phyloP scores from a whole-genome alignment of 805 yeast genomes.

The Metschnikowia dekortorum region DNA sequence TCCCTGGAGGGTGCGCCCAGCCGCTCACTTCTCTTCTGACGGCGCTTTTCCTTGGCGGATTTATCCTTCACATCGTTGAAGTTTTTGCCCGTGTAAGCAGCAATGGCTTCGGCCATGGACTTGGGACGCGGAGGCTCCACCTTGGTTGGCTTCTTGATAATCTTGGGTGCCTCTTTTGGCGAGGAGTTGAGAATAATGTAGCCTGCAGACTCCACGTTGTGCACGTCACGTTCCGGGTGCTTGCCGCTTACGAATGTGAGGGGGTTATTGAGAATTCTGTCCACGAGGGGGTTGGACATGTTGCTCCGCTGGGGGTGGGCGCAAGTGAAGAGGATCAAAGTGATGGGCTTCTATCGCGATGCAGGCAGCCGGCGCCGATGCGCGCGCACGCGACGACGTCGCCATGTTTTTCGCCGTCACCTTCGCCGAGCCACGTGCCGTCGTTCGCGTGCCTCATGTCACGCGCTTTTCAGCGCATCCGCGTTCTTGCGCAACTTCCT shows the following conservation, averaged over 20 bases:
- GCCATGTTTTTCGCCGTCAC: not conserved
- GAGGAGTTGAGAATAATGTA: constrained; percentile 16
- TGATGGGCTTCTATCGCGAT: not conserved
- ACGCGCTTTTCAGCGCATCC: too few relatives aligned
- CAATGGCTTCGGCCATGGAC: constrained; percentile 57
- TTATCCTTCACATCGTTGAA: constrained; percentile 41
- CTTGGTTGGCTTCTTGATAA: constrained; percentile 1
- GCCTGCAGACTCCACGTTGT: constrained; percentile 11
- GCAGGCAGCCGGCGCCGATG: not conserved
- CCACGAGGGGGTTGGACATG: constrained; percentile 51
- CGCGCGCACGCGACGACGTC: not conserved
- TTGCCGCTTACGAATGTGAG: constrained; percentile 60
- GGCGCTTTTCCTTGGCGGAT: constrained; percentile 22
- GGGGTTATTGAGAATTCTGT: constrained; percentile 58
- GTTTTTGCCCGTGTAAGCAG: constrained; percentile 52
- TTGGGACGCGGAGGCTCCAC: constrained; percentile 19
- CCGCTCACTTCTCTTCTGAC: not conserved
- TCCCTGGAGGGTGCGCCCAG: not conserved
- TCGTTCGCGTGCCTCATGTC: too few relatives aligned
- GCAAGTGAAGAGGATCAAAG: not conserved
- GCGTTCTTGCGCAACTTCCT: too few relatives aligned
- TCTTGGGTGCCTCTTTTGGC: not conserved
- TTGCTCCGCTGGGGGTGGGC: not conserved
- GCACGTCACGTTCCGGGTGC: constrained; percentile 20
- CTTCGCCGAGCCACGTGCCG: too few relatives aligned